These are phyloP conservation scores for Candida nitratophila DNA, from an alignment of 805 yeast species.

Conservation along the genomic window DNA sequence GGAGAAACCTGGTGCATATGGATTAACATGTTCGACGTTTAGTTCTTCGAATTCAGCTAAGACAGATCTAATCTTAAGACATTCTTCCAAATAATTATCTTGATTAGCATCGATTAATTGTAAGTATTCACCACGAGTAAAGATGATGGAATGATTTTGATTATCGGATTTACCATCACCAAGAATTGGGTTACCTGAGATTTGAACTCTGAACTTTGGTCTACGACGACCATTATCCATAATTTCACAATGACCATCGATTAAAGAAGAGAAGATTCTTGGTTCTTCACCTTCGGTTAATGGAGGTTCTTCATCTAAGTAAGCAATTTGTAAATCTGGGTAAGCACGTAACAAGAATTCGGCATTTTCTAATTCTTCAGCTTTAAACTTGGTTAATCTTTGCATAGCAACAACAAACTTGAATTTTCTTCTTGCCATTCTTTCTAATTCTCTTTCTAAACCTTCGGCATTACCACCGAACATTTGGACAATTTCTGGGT, in stretches of 20 bases:
- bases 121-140: constrained; percentile 79
- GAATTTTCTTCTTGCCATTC: constrained; percentile 81
- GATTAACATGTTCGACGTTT: constrained; percentile 69
- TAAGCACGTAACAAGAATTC: constrained; percentile 77
- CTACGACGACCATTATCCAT: constrained; percentile 67
- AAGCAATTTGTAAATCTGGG: constrained; percentile 85
- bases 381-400: constrained; percentile 62
- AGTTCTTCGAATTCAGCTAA: constrained; percentile 79
- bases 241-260: constrained; percentile 75
- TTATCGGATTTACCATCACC: constrained; percentile 90
- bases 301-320: constrained; percentile 89
- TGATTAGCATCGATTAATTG: constrained; percentile 84
- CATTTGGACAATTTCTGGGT: constrained; percentile 93
- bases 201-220: constrained; percentile 67
- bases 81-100: constrained; percentile 80
- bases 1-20: constrained; percentile 61
- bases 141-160: constrained; percentile 74
- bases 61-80: constrained; percentile 74
- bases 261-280: constrained; percentile 66
- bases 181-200: constrained; percentile 78
- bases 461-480: constrained; percentile 99
- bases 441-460: constrained; percentile 87
- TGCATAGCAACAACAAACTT: constrained; percentile 82
- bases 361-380: constrained; percentile 72
- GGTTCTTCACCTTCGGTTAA: constrained; percentile 62